Base-by-base conservation (phyloP, 2,329 filamentous ascomycete species). In the Amphichorda felina region DNA sequence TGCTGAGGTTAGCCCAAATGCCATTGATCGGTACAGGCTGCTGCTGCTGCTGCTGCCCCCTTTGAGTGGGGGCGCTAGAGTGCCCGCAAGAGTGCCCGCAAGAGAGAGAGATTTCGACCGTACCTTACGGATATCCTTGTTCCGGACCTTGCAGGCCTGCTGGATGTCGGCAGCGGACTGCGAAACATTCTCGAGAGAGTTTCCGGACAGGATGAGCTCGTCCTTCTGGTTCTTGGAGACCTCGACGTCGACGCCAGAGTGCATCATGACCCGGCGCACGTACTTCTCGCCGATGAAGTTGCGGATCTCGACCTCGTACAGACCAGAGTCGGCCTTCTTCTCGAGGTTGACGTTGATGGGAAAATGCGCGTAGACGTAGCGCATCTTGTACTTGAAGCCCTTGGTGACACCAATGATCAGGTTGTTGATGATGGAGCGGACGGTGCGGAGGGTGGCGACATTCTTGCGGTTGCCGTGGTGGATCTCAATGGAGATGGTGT, bases 121-220 rank as follows among this genome's bases (percentile, higher is more conserved):
- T 60, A 87, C 82, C 83, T 95, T 95, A 74, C 93, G 87, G 75
- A 98, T 98, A 94, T 98, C 91, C 87, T 98, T 98, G 85, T 98
- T 98, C 68, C 87, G 81, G 68, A 98, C 91, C 71, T 79, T 79
- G 87, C 91, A 98, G 70, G 91, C 88, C 72, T 98, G 91, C 77
- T 98, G 91, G 66, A 98, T 95, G 66, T 98, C 91, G 68, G 91
- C 91, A 51, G 91, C 91, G 61, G 81, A 87, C 75, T 98, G 91
- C 58, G 91, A 98, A 50, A 98, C 91, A 62, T 79, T 79, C 77
- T 98, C 93, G 55, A 98, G 75, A 45, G 83, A 93, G 84, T 95
- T 98, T 57, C 91, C 91, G 51, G 62, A 72, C 54, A 98, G 73
- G 64, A 89, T 70, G 46, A 98, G 82, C 80, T 98, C 88, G 65